phyloP scores from a whole-genome alignment of 2,329 filamentous ascomycete genomes.

The Colletotrichum camelliae region DNA sequence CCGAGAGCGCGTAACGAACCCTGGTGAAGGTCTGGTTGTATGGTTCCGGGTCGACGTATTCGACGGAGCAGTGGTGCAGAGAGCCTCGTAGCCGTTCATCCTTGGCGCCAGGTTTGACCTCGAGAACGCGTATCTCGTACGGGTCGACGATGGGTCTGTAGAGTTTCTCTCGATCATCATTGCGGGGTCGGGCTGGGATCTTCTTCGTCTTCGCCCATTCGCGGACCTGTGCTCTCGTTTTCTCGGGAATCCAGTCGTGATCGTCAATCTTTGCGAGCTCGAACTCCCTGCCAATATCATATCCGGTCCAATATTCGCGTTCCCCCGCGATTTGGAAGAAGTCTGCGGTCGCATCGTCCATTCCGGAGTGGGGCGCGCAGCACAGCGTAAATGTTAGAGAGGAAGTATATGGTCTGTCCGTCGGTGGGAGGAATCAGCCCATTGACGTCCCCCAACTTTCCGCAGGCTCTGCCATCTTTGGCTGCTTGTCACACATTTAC shows the following conservation, averaged over 20 bases:
- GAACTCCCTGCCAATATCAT: background rate
- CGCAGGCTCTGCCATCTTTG: no score
- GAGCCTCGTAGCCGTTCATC: background rate
- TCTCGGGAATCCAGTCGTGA: background rate
- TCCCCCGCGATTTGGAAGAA: background rate
- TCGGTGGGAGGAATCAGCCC: no score
- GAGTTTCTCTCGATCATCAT: background rate
- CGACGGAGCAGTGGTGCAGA: background rate
- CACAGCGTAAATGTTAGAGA: no score
- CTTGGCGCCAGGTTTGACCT: background rate
- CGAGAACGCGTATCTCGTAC: background rate
- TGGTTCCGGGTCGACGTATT: background rate
- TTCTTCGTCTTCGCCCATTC: background rate
- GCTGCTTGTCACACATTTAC: no score
- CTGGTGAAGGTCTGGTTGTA: background rate
- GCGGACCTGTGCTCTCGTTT: background rate
- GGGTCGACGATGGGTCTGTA: background rate
- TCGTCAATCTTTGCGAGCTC: background rate
- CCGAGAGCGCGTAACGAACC: background rate
- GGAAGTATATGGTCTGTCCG: no score
- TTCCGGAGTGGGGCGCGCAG: background rate
- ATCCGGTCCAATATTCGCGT: background rate
- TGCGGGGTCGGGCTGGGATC: fast-evolving
- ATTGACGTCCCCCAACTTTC: no score
- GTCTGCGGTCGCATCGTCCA: background rate